Conservation (phyloP, 805 yeast species). For the Candida andamanensis region DNA sequence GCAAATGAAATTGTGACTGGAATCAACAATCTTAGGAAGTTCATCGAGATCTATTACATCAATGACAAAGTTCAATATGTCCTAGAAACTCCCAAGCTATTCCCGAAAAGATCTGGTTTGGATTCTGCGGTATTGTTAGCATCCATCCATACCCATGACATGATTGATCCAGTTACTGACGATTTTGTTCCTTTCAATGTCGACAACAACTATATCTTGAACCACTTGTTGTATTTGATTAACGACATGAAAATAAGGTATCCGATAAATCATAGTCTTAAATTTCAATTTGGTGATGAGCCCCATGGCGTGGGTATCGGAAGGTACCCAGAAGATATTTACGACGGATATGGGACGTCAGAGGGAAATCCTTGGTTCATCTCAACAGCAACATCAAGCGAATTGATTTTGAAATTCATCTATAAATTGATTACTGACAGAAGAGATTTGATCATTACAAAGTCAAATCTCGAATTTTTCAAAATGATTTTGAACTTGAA, state of each 20-base stretch:
- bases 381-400: constrained; percentile 65
- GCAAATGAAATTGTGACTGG: constrained; percentile 20
- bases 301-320: constrained; percentile 66
- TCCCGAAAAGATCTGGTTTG: constrained; percentile 56
- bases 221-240: constrained; percentile 58
- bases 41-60: constrained; percentile 28
- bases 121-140: constrained; percentile 73
- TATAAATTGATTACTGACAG: constrained; percentile 35
- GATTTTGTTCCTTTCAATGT: constrained; percentile 57
- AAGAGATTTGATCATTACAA: constrained; percentile 41
- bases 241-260: constrained; percentile 68
- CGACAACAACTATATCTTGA: constrained; percentile 51
- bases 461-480: constrained; percentile 24
- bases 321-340: constrained; percentile 88
- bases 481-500: constrained; percentile 23
- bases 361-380: constrained; percentile 96
- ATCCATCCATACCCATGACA: constrained; percentile 42
- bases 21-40: constrained; percentile 32
- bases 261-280: constrained; percentile 59
- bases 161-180: constrained; percentile 26
- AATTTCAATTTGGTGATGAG: background rate
- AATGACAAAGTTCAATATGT: constrained; percentile 35
- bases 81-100: constrained; percentile 59
- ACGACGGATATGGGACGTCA: constrained; percentile 65
- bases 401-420: constrained; percentile 53